Percentiles rank a stretch among this genome's conserved stretches.
phyloP scores from a whole-genome alignment of 805 yeast species.

The Cyberlindnera galapagoensis region DNA sequence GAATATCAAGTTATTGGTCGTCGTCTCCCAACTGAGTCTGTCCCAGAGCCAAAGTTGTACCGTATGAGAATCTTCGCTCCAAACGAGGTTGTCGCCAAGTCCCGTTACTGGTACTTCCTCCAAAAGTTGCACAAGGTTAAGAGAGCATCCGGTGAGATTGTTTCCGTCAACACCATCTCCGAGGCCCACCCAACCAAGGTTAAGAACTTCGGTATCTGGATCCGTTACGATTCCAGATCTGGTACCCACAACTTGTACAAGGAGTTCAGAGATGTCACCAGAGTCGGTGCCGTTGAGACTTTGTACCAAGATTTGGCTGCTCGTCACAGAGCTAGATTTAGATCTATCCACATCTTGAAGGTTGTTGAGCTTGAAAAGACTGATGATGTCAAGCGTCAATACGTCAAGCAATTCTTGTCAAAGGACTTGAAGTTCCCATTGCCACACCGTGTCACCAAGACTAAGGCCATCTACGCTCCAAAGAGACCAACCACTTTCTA shows the following conservation, averaged over 20 bases:
- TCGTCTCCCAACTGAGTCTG: slow-evolving; percentile 98
- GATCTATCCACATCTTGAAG: slow-evolving; percentile 98
- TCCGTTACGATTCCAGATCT: slow-evolving; percentile 99
- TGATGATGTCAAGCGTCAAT: slow-evolving; percentile 98
- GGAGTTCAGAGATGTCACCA: slow-evolving; percentile 99
- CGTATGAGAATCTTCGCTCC: slow-evolving; percentile 99
- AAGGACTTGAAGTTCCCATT: slow-evolving; percentile 99
- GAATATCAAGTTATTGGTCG: slow-evolving; percentile 99
- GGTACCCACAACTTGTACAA: slow-evolving; percentile 99
- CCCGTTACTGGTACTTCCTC: slow-evolving; percentile 99
- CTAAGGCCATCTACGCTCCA: slow-evolving; percentile 81
- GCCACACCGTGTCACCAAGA: slow-evolving; percentile 97
- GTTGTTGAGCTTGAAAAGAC: slow-evolving; percentile 98
- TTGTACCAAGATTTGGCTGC: slow-evolving; percentile 99
- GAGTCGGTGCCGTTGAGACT: slow-evolving; percentile 97
- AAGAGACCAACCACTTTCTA: slow-evolving; percentile 97
- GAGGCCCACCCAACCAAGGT: slow-evolving; percentile 98
- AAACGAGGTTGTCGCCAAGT: slow-evolving; percentile 98
- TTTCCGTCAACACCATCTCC: slow-evolving; percentile 81
- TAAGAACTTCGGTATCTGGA: slow-evolving; percentile 99
- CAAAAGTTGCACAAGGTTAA: slow-evolving; percentile 99
- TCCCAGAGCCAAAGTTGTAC: slow-evolving; percentile 99
- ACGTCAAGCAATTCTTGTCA: slow-evolving; percentile 93
- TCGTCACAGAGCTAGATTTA: slow-evolving; percentile 99
- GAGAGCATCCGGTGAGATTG: slow-evolving; percentile 99